A percentile compares a stretch with the other conserved stretches of the same genome.
Conservation (phyloP, 1,139 yeast genomes). For the Candida gigantensis region DNA sequence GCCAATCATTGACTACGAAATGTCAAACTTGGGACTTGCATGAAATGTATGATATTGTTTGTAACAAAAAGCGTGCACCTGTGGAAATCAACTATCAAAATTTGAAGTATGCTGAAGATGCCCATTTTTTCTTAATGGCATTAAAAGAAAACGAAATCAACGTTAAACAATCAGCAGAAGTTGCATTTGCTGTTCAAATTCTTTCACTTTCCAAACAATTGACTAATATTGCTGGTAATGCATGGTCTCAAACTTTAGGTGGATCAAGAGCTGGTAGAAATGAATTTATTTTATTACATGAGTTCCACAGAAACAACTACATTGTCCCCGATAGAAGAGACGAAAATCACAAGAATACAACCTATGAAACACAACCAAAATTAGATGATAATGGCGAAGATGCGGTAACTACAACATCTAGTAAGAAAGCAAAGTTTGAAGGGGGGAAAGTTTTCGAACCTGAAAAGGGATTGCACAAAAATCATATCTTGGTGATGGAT, state of each 20-base stretch:
- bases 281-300: conserved; percentile 90
- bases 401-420: conserved; percentile 50
- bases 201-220: conserved; percentile 87
- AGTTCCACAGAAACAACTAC: conserved; percentile 76
- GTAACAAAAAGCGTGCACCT: conserved; percentile 60
- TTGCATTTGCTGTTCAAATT: conserved; percentile 82
- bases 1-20: conserved; percentile 85
- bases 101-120: conserved; percentile 66
- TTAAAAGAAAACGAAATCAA: conserved; percentile 68
- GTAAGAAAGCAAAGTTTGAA: conserved; percentile 80
- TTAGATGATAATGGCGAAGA: conserved; percentile 47
- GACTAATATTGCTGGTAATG: conserved; percentile 94
- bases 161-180: conserved; percentile 71
- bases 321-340: conserved; percentile 88
- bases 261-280: conserved; percentile 98
- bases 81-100: conserved; percentile 74
- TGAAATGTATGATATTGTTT: conserved; percentile 84
- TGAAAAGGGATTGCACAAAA: conserved; percentile 89
- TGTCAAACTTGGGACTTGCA: conserved; percentile 96
- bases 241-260: conserved; percentile 92
- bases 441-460: conserved; percentile 99
- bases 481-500: conserved; percentile 92
- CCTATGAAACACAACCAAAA: conserved; percentile 38
- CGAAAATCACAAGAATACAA: conserved; percentile 45
- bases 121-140: conserved; percentile 66